These are phyloP conservation scores for Lachnellula arida DNA, from an alignment of 2,329 filamentous ascomycete species.

Conservation along the genomic window DNA sequence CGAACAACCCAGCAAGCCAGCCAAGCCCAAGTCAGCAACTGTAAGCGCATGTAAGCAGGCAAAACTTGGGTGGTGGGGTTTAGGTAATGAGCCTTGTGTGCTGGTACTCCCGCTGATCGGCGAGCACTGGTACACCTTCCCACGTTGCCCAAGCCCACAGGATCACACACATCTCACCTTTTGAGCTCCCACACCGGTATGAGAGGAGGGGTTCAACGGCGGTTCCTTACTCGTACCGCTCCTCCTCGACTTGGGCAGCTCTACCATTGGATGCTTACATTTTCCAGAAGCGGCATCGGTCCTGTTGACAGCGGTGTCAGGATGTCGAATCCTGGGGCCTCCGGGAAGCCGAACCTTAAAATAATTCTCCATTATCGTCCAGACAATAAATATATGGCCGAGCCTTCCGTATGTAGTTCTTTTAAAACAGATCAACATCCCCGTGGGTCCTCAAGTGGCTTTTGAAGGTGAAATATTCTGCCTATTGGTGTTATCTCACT, in stretches of 20 bases:
- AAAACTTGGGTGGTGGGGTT: conserved; percentile 14
- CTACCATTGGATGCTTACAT: conserved; percentile 20
- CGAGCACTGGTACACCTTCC: background rate
- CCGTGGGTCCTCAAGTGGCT: background rate
- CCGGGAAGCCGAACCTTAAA: conserved; percentile 9
- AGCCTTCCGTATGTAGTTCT: conserved; percentile 7
- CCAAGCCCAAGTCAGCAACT: background rate
- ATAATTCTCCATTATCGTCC: conserved; percentile 1
- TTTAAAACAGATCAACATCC: conserved; percentile 5
- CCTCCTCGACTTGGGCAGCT: background rate
- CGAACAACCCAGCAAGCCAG: background rate
- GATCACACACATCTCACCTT: background rate
- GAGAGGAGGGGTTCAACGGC: background rate
- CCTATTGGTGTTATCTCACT: background rate
- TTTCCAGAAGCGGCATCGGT: conserved; percentile 13
- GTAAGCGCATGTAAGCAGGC: conserved; percentile 15
- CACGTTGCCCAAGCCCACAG: background rate
- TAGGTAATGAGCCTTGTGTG: conserved; percentile 21
- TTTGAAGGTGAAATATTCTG: background rate
- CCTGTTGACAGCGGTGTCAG: conserved; percentile 15
- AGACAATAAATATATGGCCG: conserved; percentile 10
- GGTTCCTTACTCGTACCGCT: conserved; percentile 11
- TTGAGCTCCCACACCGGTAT: background rate
- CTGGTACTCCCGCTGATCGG: conserved; percentile 3
- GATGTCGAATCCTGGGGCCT: background rate